These are phyloP conservation scores for Chalciporus piperatoides DNA, from an alignment of 1,284 basidiomycete genomes.

Conservation along the genomic window DNA sequence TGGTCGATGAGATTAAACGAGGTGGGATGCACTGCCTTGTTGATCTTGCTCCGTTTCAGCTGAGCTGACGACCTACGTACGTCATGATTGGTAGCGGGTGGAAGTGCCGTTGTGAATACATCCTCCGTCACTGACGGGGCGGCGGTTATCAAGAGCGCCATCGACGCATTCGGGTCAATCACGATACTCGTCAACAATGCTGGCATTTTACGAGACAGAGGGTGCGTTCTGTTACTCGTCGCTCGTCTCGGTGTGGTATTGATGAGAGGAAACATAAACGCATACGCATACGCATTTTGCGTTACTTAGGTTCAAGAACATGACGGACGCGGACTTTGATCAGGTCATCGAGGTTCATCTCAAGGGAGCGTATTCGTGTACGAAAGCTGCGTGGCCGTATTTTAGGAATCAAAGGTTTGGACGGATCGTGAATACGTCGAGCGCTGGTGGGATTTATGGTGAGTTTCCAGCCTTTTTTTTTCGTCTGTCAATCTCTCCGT, in stretches of 20 bases:
- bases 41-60: too few relatives aligned
- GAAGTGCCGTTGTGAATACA: constrained; percentile 83
- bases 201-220: constrained; percentile 84
- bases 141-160: constrained; percentile 83
- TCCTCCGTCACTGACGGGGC: constrained; percentile 89
- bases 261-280: too few relatives aligned
- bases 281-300: too few relatives aligned
- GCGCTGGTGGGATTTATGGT: constrained; percentile 85
- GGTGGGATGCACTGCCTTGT: constrained; percentile 45
- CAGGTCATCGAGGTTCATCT: constrained; percentile 87
- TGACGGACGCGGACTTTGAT: constrained; percentile 89
- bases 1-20: constrained; percentile 85
- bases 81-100: constrained; percentile 57
- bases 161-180: constrained; percentile 84
- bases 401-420: constrained; percentile 96
- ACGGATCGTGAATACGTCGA: constrained; percentile 89
- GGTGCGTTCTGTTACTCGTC: constrained; percentile 42
- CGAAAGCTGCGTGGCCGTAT: constrained; percentile 94
- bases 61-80: constrained; percentile 4
- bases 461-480: constrained; percentile 13
- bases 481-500: not conserved
- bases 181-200: constrained; percentile 95
- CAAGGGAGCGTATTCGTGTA: constrained; percentile 93
- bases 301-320: constrained; percentile 86
- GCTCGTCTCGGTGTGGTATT: not conserved